A percentile compares a stretch with the other conserved stretches of the same genome.
These are phyloP conservation scores for Graphium sp. DNA, from an alignment of 2,329 filamentous ascomycete genomes.

Conservation along the genomic window DNA sequence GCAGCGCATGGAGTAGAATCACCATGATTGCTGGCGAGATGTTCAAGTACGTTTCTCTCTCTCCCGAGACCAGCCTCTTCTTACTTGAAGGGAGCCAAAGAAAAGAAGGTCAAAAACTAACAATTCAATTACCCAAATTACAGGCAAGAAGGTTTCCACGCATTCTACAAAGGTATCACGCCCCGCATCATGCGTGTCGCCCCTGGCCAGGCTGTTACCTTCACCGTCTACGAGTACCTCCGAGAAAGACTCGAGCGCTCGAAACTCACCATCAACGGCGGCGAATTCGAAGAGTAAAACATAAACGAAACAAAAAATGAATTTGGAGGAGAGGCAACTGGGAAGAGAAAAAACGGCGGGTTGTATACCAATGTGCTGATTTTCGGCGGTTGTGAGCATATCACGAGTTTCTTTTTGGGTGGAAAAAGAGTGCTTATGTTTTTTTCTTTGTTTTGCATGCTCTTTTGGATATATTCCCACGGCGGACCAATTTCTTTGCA, in stretches of 20 bases:
- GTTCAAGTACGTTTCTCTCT: conserved; percentile 45
- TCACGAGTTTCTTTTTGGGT: too few species aligned
- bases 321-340: too few species aligned
- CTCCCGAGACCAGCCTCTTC: background rate
- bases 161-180: conserved; percentile 99
- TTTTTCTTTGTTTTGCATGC: too few species aligned
- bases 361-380: too few species aligned
- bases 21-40: conserved; percentile 62
- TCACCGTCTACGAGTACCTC: conserved; percentile 63
- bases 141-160: conserved; percentile 79
- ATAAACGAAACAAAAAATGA: too few species aligned
- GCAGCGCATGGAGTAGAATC: conserved; percentile 68
- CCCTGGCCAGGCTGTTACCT: conserved; percentile 72
- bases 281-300: conserved; percentile 52
- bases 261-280: conserved; percentile 26
- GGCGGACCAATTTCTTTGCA: too few species aligned
- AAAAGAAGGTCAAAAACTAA: background rate
- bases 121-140: conserved; percentile 8
- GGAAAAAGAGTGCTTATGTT: too few species aligned
- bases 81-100: background rate
- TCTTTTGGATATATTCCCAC: too few species aligned
- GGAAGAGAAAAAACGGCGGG: too few species aligned
- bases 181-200: conserved; percentile 95
- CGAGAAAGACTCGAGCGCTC: conserved; percentile 52
- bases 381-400: too few species aligned